Base-by-base conservation (phyloP, 345 rosid species). In the Rhizophora apiculata region DNA sequence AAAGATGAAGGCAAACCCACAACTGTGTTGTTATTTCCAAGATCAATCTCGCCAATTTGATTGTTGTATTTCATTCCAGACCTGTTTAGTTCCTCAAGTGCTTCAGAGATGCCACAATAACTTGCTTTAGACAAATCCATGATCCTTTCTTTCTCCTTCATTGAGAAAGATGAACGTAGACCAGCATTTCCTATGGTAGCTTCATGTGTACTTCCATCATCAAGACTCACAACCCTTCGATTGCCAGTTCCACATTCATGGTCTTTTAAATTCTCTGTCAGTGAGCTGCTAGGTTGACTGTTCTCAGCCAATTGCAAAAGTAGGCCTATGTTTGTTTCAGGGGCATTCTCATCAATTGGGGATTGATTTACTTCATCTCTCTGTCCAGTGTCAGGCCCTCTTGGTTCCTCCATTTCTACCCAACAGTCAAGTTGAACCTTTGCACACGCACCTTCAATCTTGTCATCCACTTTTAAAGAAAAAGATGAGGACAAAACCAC, bases 221-320 rank as follows among this genome's bases (percentile, higher is more conserved):
- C 58, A 54, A 2, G 11, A 24, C 6, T 24, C 4, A 21, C 27
- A 54, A 20, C 58, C 58, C 21, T 11, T 54, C 21, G 58, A 24
- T 54, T 11, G 11, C 24, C 11, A 7, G 1, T 20, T 21, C 11
- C 27, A 54, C 3, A 20, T 54, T 54, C 58, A 21, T 6, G 27
- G 15, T 20, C 57, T 60, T 61, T 46, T 5, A 29, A 57, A 54
- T 68, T 62, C 49, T 65, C 70, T 43, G 46, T 21, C 32, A 56
- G 64, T 7, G 56, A 63, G 52, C 60, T 34, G 56, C 49, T 58
- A 30, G 21, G 21, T 62, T 37, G 61, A 29, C 52, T 58, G 29
- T 64, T 48, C 26, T 63, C 68, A 16, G 68, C 36, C 8, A 51
- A 49, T 18, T 1, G 10, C 2, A 21, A 49, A 16, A 22, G 34